Conservation (phyloP, 2,329 filamentous ascomycete genomes). For the Ophiostoma sp. region DNA sequence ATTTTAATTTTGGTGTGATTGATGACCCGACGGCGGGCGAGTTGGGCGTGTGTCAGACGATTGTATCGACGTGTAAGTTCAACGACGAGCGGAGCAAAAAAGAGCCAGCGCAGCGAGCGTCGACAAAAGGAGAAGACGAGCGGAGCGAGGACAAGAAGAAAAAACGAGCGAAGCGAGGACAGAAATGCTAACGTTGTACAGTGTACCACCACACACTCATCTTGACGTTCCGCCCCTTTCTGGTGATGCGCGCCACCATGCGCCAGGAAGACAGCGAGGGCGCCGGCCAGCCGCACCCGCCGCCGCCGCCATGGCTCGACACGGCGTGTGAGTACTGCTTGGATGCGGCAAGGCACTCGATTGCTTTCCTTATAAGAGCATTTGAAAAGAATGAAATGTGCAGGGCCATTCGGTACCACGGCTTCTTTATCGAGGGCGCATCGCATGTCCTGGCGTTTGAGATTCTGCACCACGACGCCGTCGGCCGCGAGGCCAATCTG, state of each 20-base stretch:
- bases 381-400: slow-evolving; percentile 27
- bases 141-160: background rate
- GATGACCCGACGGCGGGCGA: slow-evolving; percentile 26
- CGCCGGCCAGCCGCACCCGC: slow-evolving; percentile 17
- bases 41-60: slow-evolving; percentile 29
- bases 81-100: background rate
- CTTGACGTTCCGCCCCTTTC: slow-evolving; percentile 29
- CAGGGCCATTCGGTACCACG: slow-evolving; percentile 27
- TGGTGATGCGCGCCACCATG: slow-evolving; percentile 29
- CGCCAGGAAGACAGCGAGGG: slow-evolving; percentile 23
- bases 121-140: background rate
- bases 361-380: slow-evolving; percentile 25
- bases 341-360: slow-evolving; percentile 27
- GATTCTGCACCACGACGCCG: slow-evolving; percentile 21
- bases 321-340: slow-evolving; percentile 29
- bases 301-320: slow-evolving; percentile 28
- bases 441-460: slow-evolving; percentile 27
- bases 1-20: slow-evolving; percentile 25
- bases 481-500: slow-evolving; percentile 21
- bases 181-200: background rate
- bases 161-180: background rate
- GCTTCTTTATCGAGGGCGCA: slow-evolving; percentile 30
- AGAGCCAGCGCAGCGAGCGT: background rate
- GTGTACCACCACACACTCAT: slow-evolving; percentile 31
- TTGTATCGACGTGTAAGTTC: slow-evolving; percentile 28